Evolutionary conservation across 2,329 filamentous ascomycete species (phyloP).

Genomic region (Colletotrichum sp.): DNA sequence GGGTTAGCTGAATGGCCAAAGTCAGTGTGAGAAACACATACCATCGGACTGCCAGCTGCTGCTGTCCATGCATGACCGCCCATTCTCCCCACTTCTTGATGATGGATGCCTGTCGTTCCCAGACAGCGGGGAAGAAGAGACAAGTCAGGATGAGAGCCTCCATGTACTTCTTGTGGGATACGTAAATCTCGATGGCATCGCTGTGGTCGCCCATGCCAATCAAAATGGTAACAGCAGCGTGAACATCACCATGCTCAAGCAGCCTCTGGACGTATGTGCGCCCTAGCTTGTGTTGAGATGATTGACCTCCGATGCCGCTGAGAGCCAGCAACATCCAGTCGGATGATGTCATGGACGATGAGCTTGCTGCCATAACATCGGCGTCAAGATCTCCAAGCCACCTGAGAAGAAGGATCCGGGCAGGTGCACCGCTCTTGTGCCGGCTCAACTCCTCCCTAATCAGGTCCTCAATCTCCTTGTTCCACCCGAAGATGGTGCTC

Average conservation of each 20-base stretch:
- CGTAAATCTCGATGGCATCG: conserved; percentile 95
- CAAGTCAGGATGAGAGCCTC: conserved; percentile 91
- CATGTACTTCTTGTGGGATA: conserved; percentile 90
- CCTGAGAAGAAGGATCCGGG: conserved; percentile 83
- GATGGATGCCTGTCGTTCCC: conserved; percentile 88
- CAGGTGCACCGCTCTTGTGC: conserved; percentile 75
- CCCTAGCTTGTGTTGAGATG: conserved; percentile 87
- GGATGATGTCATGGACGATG: conserved; percentile 87
- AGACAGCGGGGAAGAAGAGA: conserved; percentile 81
- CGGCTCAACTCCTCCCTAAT: conserved; percentile 84
- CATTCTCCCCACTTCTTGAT: conserved; percentile 95
- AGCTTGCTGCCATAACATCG: conserved; percentile 80
- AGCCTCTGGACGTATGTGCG: conserved; percentile 90
- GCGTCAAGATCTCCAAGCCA: conserved; percentile 89
- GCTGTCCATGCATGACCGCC: conserved; percentile 84
- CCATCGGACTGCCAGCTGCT: conserved; percentile 89
- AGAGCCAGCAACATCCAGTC: conserved; percentile 98
- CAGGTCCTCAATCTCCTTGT: conserved; percentile 79
- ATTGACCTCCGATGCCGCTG: conserved; percentile 77
- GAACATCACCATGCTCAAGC: conserved; percentile 86
- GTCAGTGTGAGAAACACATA: conserved; percentile 28
- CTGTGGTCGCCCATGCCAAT: conserved; percentile 91
- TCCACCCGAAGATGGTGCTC: conserved; percentile 93
- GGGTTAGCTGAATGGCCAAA: not conserved
- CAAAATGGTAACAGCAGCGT: conserved; percentile 91